Percentiles rank a stretch among this genome's conserved stretches.
Evolutionary conservation across 2,329 filamentous ascomycete species (phyloP).

Genomic region (Xylariaceae sp.): DNA sequence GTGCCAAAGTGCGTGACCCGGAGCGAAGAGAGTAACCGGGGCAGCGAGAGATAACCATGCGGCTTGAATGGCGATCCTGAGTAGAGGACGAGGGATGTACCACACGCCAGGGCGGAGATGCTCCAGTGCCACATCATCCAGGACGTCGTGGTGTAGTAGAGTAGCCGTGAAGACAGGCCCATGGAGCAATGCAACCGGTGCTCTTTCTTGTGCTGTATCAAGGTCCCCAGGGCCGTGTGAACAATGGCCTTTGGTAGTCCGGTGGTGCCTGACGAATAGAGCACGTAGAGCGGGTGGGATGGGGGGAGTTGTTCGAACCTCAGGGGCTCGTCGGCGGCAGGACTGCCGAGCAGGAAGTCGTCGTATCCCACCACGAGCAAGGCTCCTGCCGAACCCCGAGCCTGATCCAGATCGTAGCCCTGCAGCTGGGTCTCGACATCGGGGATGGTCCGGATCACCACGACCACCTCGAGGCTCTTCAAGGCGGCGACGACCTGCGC

Average conservation of each 20-base stretch:
- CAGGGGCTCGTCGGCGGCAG: constrained; percentile 41
- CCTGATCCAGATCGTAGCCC: too few relatives aligned
- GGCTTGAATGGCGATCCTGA: constrained; percentile 87
- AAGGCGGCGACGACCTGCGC: constrained; percentile 67
- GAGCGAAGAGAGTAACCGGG: constrained; percentile 72
- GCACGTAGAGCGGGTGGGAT: constrained; percentile 85
- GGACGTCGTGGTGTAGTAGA: constrained; percentile 92
- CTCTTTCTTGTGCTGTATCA: constrained; percentile 97
- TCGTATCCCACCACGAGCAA: constrained; percentile 41
- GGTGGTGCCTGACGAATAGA: constrained; percentile 91
- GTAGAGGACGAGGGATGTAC: constrained; percentile 80
- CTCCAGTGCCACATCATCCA: constrained; percentile 99
- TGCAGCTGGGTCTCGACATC: constrained; percentile 37
- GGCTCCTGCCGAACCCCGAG: constrained; percentile 35
- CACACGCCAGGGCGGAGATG: constrained; percentile 75
- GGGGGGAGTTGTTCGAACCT: constrained; percentile 73
- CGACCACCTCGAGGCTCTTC: constrained; percentile 58
- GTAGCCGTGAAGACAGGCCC: constrained; percentile 63
- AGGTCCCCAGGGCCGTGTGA: constrained; percentile 81
- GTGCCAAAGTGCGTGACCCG: constrained; percentile 91
- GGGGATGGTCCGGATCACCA: constrained; percentile 66
- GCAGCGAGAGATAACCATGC: constrained; percentile 73
- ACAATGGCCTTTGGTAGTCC: constrained; percentile 86
- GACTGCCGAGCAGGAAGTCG: constrained; percentile 39
- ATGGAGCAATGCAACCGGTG: constrained; percentile 84